These are phyloP conservation scores for Ilex paraguariensis DNA, from an alignment of 305 asterid species.

Conservation along the genomic window DNA sequence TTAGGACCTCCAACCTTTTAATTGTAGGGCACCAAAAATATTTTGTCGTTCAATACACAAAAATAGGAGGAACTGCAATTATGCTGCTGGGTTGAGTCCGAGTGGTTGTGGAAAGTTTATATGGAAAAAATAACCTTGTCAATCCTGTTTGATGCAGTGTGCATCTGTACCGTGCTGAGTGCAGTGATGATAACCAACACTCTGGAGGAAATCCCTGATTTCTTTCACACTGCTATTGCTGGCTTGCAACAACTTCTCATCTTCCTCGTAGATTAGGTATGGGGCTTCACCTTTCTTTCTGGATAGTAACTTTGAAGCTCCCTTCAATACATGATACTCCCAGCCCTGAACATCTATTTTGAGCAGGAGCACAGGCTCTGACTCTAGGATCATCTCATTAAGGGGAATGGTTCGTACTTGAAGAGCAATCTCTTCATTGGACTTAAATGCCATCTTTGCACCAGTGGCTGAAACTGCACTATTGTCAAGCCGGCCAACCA, in stretches of 20 bases:
- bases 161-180: constrained; percentile 81
- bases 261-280: constrained; percentile 92
- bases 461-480: constrained; percentile 92
- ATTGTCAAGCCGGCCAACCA: constrained; percentile 94
- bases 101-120: too few species aligned
- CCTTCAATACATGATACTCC: constrained; percentile 95
- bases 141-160: constrained; percentile 82
- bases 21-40: too few species aligned
- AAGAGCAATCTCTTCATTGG: constrained; percentile 85
- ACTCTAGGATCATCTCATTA: constrained; percentile 59
- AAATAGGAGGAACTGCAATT: too few species aligned
- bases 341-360: constrained; percentile 98
- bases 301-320: constrained; percentile 73
- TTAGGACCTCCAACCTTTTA: too few species aligned
- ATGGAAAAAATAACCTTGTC: constrained; percentile 11
- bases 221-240: constrained; percentile 84
- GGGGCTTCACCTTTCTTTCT: constrained; percentile 89
- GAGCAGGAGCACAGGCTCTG: constrained; percentile 62
- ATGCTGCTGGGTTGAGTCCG: too few species aligned
- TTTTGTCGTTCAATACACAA: too few species aligned
- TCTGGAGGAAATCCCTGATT: constrained; percentile 64
- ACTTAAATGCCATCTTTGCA: constrained; percentile 90
- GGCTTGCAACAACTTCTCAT: constrained; percentile 79
- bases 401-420: constrained; percentile 79
- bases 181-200: constrained; percentile 80